Evolutionary conservation across 345 rosid species (phyloP), one percentile per base, ranked within the genome.

Genomic region (Boechera divaricarpa): DNA sequence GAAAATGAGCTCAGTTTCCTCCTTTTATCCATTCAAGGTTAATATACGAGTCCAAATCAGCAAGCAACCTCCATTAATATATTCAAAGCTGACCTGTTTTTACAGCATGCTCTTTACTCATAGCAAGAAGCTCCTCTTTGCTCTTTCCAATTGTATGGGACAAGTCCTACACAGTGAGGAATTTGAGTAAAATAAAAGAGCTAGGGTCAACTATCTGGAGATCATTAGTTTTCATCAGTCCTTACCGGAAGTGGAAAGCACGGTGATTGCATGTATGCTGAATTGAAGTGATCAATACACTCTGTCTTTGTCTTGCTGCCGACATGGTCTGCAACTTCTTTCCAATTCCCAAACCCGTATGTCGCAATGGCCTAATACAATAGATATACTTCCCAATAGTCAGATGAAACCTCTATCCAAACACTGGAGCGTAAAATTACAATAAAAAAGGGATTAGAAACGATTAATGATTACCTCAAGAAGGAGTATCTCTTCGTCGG

Each of bases 281-380:
- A 78, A 84, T 84, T 84, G 77, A 86, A 92, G 81, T 92, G 98
- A 75, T 85, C 80, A 31, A 89, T 85, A 77, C 97, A 92, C 71
- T 89, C 93, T 41, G 82, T 72, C 79, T 72, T 88, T 83, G 84
- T 91, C 86, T 91, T 95, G 52, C 90, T 88, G 78, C 96, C 98
- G 76, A 95, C 91, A 79, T 91, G 91, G 64, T 89, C 91, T 59
- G 93, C 86, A 77, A 92, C 98, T 88, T 95, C 99, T 60, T 74
- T 73, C 99, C 98, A 92, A 66, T 92, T 95, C 59, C 98, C 98
- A 77, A 95, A 87, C 59, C 99, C 99, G 81, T 95, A 95, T 80
- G 89, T 95, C 56, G 84, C 96, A 74, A 95, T 91, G 79, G 92
- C 99, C 98, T 95, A 80, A 79, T 55, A 77, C 56, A 70, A 61